Percentiles rank a stretch among this genome's conserved stretches.
Evolutionary conservation across 345 rosid genomes (phyloP).

Genomic region (Hibiscus syriacus): DNA sequence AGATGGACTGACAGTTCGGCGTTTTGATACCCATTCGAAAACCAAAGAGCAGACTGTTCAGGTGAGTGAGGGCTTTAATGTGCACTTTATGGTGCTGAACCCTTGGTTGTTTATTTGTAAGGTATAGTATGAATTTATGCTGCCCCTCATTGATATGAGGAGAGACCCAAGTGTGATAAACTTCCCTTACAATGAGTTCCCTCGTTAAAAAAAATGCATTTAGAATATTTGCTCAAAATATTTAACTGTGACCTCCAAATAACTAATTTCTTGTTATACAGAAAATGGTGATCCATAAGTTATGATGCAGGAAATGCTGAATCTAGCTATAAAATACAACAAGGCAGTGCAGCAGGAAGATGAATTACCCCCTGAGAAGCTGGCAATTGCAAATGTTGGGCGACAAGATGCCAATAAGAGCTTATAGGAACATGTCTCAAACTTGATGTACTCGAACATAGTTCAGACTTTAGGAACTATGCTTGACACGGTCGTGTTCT

Average conservation of each 20-base stretch:
- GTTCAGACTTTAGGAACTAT: conserved; percentile 95
- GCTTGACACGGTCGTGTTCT: conserved; percentile 95
- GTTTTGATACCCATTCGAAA: conserved; percentile 85
- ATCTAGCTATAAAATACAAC: conserved; percentile 72
- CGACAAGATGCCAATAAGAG: conserved; percentile 98
- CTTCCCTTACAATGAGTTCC: background rate
- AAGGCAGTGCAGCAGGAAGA: conserved; percentile 99
- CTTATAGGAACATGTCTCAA: conserved; percentile 89
- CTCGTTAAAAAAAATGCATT: background rate
- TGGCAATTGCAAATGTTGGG: conserved; percentile 90
- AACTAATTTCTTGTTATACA: background rate
- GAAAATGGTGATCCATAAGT: background rate
- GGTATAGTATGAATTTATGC: background rate
- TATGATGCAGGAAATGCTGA: conserved; percentile 76
- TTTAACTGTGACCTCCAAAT: background rate
- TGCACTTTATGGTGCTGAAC: background rate
- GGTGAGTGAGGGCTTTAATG: conserved; percentile 31
- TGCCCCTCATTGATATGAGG: background rate
- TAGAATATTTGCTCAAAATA: background rate
- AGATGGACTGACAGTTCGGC: conserved; percentile 86
- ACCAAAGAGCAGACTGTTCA: conserved; percentile 92
- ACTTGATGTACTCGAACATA: conserved; percentile 97
- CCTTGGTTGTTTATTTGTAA: background rate
- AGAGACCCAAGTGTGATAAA: too few species aligned
- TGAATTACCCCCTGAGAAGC: conserved; percentile 88